Evolutionary conservation across 202 grass and related monocot genomes (phyloP).

Genomic region (Panicum hallii): DNA sequence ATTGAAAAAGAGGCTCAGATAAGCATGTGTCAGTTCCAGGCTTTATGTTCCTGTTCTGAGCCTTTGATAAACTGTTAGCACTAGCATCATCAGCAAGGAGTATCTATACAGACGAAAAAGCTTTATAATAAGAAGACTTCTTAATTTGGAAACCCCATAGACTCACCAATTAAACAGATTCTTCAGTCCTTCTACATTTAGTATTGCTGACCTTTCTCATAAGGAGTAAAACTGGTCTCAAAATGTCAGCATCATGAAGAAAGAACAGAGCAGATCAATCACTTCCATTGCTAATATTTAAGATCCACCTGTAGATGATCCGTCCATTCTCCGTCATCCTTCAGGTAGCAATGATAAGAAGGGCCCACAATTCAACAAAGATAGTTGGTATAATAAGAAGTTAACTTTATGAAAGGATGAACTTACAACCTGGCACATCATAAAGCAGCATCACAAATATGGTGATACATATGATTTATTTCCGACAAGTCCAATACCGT

Average conservation of each 20-base stretch:
- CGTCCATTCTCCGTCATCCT: slow-evolving; percentile 33
- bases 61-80: slow-evolving; percentile 38
- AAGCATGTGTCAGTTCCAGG: slow-evolving; percentile 14
- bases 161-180: slow-evolving; percentile 39
- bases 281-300: slow-evolving; percentile 28
- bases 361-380: slow-evolving; percentile 17
- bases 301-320: slow-evolving; percentile 25
- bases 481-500: not conserved
- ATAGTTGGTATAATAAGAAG: slow-evolving; percentile 22
- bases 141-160: not conserved
- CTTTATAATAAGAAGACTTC: slow-evolving; percentile 22
- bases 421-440: slow-evolving; percentile 19
- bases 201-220: slow-evolving; percentile 13
- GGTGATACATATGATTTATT: slow-evolving; percentile 19
- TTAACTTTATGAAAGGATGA: slow-evolving; percentile 17
- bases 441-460: slow-evolving; percentile 29
- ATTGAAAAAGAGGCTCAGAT: slow-evolving; percentile 4
- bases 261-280: slow-evolving; percentile 32
- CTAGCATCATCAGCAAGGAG: slow-evolving; percentile 6
- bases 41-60: slow-evolving; percentile 32
- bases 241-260: slow-evolving; percentile 42
- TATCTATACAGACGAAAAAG: slow-evolving; percentile 13
- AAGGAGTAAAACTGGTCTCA: slow-evolving; percentile 23
- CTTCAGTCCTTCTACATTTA: slow-evolving; percentile 21
- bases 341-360: slow-evolving; percentile 45